Percentiles rank a stretch among this genome's conserved stretches.
Conservation (phyloP, 768 basidiomycete species). For the Hypholoma sublateritium region DNA sequence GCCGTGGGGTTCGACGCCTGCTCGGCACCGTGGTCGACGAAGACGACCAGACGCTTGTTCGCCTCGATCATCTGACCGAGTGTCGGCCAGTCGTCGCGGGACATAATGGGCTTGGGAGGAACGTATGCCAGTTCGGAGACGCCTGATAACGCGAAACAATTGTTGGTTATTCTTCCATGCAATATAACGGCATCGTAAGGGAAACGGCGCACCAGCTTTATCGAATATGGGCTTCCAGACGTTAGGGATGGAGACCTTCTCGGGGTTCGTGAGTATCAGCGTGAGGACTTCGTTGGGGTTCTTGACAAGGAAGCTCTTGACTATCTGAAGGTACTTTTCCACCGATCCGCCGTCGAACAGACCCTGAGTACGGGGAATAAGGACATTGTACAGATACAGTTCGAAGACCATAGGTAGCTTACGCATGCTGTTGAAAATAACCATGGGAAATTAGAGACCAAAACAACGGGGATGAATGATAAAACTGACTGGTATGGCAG, state of each 20-base stretch:
- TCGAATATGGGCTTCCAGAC: constrained; percentile 56
- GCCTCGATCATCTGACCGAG: constrained; percentile 56
- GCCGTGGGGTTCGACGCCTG: constrained; percentile 28
- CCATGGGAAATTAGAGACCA: too few relatives aligned
- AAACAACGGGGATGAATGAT: neutral
- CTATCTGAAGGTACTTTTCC: constrained; percentile 44
- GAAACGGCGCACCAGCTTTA: constrained; percentile 36
- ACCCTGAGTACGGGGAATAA: constrained; percentile 7
- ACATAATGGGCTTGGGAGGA: constrained; percentile 44
- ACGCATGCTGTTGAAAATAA: constrained; percentile 20
- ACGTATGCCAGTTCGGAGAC: constrained; percentile 45
- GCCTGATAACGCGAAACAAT: constrained; percentile 20
- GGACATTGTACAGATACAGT: too few relatives aligned
- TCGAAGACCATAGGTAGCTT: neutral
- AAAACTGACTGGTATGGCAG: constrained; percentile 60
- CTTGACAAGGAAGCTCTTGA: constrained; percentile 52
- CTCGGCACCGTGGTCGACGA: constrained; percentile 52
- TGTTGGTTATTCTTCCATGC: too few relatives aligned
- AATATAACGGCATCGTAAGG: neutral
- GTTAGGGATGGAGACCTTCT: constrained; percentile 43
- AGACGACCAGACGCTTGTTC: constrained; percentile 58
- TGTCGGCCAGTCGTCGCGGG: constrained; percentile 57
- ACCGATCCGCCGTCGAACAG: constrained; percentile 57
- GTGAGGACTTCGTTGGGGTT: constrained; percentile 68
- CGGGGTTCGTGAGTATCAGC: constrained; percentile 65